A percentile compares a stretch with the other conserved stretches of the same genome.
Evolutionary conservation across 176 grass and related monocot genomes (phyloP).

Genomic region (Melocanna baccifera): DNA sequence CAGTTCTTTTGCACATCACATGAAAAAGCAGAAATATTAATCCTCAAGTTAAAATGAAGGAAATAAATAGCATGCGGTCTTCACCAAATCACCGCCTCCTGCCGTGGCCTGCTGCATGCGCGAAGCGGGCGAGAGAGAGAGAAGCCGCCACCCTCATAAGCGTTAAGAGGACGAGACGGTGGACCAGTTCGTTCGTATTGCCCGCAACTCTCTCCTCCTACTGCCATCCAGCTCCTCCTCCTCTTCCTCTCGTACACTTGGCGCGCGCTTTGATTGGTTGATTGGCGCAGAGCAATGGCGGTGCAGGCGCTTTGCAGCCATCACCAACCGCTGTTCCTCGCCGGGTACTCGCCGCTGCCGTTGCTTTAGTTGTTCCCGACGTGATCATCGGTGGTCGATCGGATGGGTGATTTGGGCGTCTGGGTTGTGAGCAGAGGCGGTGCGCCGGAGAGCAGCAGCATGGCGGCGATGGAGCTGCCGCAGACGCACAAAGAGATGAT

Average conservation of each 20-base stretch:
- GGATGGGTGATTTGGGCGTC: conserved; percentile 31
- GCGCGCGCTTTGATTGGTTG: conserved; percentile 24
- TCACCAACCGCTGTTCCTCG: conserved; percentile 16
- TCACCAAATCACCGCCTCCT: neutral
- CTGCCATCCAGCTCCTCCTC: conserved; percentile 12
- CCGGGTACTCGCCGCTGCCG: conserved; percentile 17
- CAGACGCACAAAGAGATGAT: neutral
- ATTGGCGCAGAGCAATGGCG: conserved; percentile 24
- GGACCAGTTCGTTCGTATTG: conserved; percentile 50
- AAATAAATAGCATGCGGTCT: neutral
- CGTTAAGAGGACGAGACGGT: conserved; percentile 42
- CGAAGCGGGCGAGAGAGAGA: conserved; percentile 5
- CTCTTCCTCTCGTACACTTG: neutral
- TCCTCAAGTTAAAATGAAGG: neutral
- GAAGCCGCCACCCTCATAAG: conserved; percentile 30
- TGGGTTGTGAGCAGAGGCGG: conserved; percentile 19
- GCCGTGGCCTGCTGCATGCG: conserved; percentile 26
- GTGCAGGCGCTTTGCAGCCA: conserved; percentile 34
- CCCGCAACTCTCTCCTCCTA: conserved; percentile 42
- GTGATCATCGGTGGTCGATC: neutral
- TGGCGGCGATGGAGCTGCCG: neutral
- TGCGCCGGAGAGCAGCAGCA: conserved; percentile 4
- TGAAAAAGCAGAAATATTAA: neutral
- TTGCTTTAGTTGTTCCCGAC: neutral
- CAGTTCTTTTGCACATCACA: too few species aligned